Evolutionary conservation across 306 rosid genomes (phyloP), one percentile per base, ranked within the genome.

Genomic region (Ammopiptanthus mongolicus): DNA sequence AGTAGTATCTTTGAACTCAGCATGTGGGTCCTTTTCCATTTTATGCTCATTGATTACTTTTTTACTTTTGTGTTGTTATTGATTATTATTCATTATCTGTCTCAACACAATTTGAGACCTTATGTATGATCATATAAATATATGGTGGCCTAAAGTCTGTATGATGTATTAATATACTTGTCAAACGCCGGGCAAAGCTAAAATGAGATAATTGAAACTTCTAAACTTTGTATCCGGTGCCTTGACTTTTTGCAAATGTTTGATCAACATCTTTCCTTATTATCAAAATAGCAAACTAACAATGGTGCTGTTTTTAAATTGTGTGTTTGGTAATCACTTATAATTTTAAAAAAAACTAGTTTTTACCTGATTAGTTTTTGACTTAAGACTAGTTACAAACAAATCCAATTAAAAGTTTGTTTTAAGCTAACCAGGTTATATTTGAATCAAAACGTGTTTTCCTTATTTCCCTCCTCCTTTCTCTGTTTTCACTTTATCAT

Each of bases 41-140:
- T 53, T 10, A 37, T 55, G 42, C 50, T 9, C 52, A 31, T 69
- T 65, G 33, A 39, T 29, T 37, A 0, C 42, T 37, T 37, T 8
- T 9, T 48, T 10, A 11, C 65, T 34, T 46, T 28, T 61, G 51
- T 50, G 44, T 59, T 13, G 63, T 29, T 37, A 59, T 65, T 58
- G 60, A 72, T 57, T 46, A 71, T 57, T 65, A 57, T 46, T 59
- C 68, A 25, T 68, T 76, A 15, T 37, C 12, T 59, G 57, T 42
- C 68, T 75, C 46, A 25, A 75, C 51, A 60, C 67, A 73, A 36
- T 74, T 44, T 48, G 63, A 62, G 50, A 65, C 73, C 47, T 39
- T 39, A 59, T 58, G 46, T 52, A 41, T 51, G 64, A 63, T 39
- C 50, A 66, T 71, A 66, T 71, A 61, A 70, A 60, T 48, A 62